Evolutionary conservation across 805 yeast genomes (phyloP).

Genomic region (Tetrapisispora phaffii): DNA sequence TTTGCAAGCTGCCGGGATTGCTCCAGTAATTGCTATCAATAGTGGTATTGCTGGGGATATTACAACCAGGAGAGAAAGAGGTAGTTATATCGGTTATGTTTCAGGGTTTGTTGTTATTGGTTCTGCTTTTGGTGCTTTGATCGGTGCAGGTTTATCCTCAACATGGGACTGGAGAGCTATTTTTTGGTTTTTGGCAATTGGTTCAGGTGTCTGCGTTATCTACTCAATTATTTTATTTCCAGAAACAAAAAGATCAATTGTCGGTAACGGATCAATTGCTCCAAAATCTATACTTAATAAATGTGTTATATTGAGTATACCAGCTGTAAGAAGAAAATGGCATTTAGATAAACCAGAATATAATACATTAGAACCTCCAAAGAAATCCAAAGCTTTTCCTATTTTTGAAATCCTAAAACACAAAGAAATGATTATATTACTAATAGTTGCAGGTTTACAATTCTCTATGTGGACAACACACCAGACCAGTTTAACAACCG

Average conservation of each 20-base stretch:
- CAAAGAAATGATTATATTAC: constrained; percentile 37
- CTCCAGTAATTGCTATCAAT: constrained; percentile 63
- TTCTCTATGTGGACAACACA: constrained; percentile 64
- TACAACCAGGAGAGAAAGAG: constrained; percentile 56
- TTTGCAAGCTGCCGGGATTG: constrained; percentile 67
- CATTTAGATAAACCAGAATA: constrained; percentile 27
- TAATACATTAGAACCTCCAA: constrained; percentile 20
- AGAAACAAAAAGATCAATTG: constrained; percentile 63
- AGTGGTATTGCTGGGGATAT: constrained; percentile 70
- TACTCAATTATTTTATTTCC: constrained; percentile 41
- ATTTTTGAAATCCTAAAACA: constrained; percentile 37
- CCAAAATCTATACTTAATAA: constrained; percentile 38
- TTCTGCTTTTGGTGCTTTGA: constrained; percentile 69
- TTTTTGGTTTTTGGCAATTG: constrained; percentile 67
- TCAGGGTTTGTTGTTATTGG: constrained; percentile 61
- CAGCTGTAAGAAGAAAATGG: constrained; percentile 14
- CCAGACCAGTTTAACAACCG: constrained; percentile 54
- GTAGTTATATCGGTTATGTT: constrained; percentile 56
- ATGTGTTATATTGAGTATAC: constrained; percentile 36
- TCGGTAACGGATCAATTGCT: constrained; percentile 60
- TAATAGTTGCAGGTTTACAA: constrained; percentile 51
- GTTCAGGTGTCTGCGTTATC: constrained; percentile 40
- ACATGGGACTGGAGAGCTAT: constrained; percentile 62
- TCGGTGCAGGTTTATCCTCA: constrained; percentile 39
- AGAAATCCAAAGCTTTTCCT: constrained; percentile 25